Base-by-base conservation (phyloP, 139 green algal species). In the Zygnema circumcarinatum region DNA sequence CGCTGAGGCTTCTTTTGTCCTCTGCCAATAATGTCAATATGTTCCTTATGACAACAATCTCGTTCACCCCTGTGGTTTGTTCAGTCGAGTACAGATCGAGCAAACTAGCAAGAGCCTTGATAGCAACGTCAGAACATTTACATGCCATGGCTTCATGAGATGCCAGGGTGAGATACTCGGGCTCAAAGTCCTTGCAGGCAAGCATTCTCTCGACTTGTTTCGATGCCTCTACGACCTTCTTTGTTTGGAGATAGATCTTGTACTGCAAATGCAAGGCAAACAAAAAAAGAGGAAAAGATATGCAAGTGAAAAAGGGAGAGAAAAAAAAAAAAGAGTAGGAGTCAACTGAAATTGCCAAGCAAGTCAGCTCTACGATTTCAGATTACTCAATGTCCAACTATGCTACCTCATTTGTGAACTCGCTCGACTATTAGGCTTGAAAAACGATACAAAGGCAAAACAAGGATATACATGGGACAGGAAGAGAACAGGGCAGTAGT, bases 121-220 rank as follows among this genome's bases (percentile, higher is more conserved):
- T 33, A 36, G 80, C 80, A 56, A 81, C 80, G 25, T 25, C 75
- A 38, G 20, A 62, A 22, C 32, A 80, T 33, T 80, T 80, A 47
- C 80, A 80, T 16, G 80, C 80, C 16, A 86, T 42, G 3, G 80
- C 80, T 69, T 86, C 80, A 81, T 86, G 80, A 41, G 40, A 86
- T 38, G 80, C 80, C 36, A 86, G 32, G 25, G 80, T 80, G 0
- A 86, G 80, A 69, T 86, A 86, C 38, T 86, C 80, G 29, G 80
- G 80, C 2, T 86, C 80, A 81, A 86, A 86, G 31, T 86, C 80
- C 32, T 40, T 41, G 53, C 41, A 86, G 33, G 40, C 42, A n/a
- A 86, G 1, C 80, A 86, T 86, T 0, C 69, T 86, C 29, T 86
- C 80, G 25, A 86, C 80, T 31, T 86, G 42, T 0, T 86, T 38